Base-by-base conservation (phyloP, 441 rosid genomes). In the Dalechampia spathulata region DNA sequence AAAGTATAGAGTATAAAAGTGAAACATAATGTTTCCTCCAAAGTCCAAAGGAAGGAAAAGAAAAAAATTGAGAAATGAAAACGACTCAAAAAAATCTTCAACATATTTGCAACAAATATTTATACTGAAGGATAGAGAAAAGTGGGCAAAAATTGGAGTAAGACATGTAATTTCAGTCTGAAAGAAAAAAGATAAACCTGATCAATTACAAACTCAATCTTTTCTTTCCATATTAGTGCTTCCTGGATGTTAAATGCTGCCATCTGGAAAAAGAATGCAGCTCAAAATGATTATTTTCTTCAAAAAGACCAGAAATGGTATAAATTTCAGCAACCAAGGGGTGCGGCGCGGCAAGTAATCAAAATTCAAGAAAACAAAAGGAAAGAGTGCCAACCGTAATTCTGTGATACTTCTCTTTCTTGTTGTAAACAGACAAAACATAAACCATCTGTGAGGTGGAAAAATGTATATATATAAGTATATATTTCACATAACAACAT, bases 161-260 rank as follows among this genome's bases (percentile, higher is more conserved):
- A n/a, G n/a, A n/a, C n/a, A n/a, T n/a, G n/a, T n/a, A n/a, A n/a
- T n/a, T n/a, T n/a, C n/a, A n/a, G n/a, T n/a, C n/a, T n/a, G n/a
- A n/a, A n/a, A n/a, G n/a, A n/a, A n/a, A n/a, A n/a, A 26, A 43
- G 59, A 72, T 62, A 66, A 11, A 94, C 99, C 97, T 82, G 96
- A 75, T 94, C 99, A 48, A 94, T 94, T 42, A 90, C 95, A 64
- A 65, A 63, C 77, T 90, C 96, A 57, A 90, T 80, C 66, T 86
- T 90, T 59, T 86, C 98, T 85, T 86, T 94, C 99, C 99, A 94
- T 41, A 77, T 70, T 49, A 88, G 71, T 55, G 87, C 96, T 75
- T 94, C 98, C 72, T 91, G 98, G 68, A 94, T 90, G 80, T 94
- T 94, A 77, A 94, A 94, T 63, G 99, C 99, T 58, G 99, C 99